Evolutionary conservation across 495 filamentous ascomycete species (phyloP).

Genomic region (Cercophora sp.): DNA sequence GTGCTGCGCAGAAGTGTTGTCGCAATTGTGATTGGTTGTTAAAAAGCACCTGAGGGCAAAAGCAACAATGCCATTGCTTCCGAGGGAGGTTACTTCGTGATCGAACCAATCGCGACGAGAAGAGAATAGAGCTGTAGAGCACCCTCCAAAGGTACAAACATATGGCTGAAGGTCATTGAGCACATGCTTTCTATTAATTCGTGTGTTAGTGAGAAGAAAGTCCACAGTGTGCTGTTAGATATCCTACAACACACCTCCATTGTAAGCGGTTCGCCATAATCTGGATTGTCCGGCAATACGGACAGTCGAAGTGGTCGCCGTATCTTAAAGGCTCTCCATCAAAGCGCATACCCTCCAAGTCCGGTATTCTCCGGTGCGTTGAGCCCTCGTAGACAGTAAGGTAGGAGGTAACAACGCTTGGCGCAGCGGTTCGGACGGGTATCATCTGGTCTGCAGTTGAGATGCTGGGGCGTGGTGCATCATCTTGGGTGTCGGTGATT

Average conservation of each 20-base stretch:
- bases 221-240: too few relatives aligned
- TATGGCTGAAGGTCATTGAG: background rate
- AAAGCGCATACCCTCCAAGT: background rate
- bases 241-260: background rate
- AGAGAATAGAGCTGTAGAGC: background rate
- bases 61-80: too few relatives aligned
- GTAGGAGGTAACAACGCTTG: too few relatives aligned
- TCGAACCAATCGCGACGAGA: background rate
- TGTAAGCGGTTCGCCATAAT: background rate
- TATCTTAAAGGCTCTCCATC: background rate
- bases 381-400: too few relatives aligned
- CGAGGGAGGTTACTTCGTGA: too few relatives aligned
- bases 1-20: too few relatives aligned
- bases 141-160: background rate
- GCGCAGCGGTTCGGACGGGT: too few relatives aligned
- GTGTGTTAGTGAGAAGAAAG: background rate
- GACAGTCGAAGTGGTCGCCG: background rate
- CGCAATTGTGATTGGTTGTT: too few relatives aligned
- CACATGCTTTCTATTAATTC: background rate
- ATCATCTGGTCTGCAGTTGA: background rate
- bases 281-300: slow-evolving; percentile 1
- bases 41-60: too few relatives aligned
- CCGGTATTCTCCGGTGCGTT: background rate
- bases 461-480: background rate
- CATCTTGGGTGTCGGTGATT: background rate